Percentiles rank a stretch among this genome's conserved stretches.
phyloP scores from a whole-genome alignment of 768 basidiomycete genomes.

The Boletus bicolor region DNA sequence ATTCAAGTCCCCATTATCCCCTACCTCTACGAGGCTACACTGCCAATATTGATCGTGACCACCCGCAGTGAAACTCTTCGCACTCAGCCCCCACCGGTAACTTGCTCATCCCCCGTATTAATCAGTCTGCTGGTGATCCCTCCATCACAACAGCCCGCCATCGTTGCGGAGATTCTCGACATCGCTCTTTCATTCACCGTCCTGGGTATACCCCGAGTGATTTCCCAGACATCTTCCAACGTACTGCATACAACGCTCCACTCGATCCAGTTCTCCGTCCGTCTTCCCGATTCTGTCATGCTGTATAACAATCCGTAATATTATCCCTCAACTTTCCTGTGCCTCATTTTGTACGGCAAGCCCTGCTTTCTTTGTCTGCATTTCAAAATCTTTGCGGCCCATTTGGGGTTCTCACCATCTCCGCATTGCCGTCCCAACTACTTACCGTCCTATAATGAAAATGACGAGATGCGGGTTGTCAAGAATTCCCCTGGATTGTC shows the following conservation, averaged over 20 bases:
- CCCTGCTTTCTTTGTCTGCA: neutral
- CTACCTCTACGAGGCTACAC: constrained; percentile 3
- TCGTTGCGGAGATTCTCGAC: constrained; percentile 4
- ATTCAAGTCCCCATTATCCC: neutral
- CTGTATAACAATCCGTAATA: constrained; percentile 9
- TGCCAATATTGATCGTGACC: constrained; percentile 17
- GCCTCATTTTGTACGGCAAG: constrained; percentile 11
- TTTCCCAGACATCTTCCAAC: neutral
- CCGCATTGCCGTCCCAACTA: constrained; percentile 20
- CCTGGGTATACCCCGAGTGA: neutral
- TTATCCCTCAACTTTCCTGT: constrained; percentile 17
- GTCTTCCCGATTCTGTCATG: constrained; percentile 15
- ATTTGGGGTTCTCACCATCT: constrained; percentile 22
- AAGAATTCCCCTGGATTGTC: constrained; percentile 21
- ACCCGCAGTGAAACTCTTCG: constrained; percentile 12
- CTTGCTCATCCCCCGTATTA: neutral
- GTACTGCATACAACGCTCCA: neutral
- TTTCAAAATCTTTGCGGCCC: constrained; percentile 12
- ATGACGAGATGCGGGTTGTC: constrained; percentile 22
- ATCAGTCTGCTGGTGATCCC: neutral
- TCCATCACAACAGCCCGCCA: constrained; percentile 6
- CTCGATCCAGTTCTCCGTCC: neutral
- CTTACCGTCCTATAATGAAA: constrained; percentile 20
- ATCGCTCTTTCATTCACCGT: neutral
- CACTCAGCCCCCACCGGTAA: constrained; percentile 7